Percentiles rank a stretch among this genome's conserved stretches.
These are phyloP conservation scores for Platanus orientalis DNA, from an alignment of 164 flowering plant genomes.

Conservation along the genomic window DNA sequence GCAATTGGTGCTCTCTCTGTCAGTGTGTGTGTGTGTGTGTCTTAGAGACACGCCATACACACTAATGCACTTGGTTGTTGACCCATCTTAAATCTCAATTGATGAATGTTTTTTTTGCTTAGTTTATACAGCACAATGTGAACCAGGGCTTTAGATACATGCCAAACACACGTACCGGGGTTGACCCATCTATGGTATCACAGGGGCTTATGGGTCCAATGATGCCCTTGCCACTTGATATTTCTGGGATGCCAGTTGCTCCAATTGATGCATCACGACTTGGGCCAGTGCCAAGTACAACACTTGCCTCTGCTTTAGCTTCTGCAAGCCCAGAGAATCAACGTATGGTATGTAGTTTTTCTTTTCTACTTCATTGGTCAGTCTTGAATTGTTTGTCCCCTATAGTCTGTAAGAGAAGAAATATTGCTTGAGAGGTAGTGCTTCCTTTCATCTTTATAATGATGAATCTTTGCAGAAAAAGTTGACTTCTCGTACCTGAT, in stretches of 20 bases:
- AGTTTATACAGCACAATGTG: constrained; percentile 41
- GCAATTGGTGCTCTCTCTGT: too few relatives aligned
- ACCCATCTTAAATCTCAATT: background rate
- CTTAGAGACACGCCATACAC: too few relatives aligned
- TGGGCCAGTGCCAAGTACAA: constrained; percentile 39
- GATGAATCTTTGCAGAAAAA: too few relatives aligned
- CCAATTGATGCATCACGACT: constrained; percentile 35
- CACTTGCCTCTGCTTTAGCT: constrained; percentile 64
- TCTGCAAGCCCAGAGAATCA: constrained; percentile 59
- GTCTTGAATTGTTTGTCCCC: too few relatives aligned
- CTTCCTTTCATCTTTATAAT: too few relatives aligned
- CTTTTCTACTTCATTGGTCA: background rate
- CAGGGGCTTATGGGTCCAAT: constrained; percentile 50
- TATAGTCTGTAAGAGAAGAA: too few relatives aligned
- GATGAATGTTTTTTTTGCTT: background rate
- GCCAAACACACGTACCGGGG: constrained; percentile 43
- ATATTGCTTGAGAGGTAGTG: too few relatives aligned
- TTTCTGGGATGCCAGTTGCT: constrained; percentile 33
- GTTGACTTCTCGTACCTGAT: too few relatives aligned
- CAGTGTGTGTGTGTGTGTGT: too few relatives aligned
- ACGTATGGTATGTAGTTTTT: constrained; percentile 30
- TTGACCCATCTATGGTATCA: constrained; percentile 42
- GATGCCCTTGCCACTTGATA: constrained; percentile 49
- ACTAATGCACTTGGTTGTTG: too few relatives aligned
- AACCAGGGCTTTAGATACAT: constrained; percentile 54